Conservation (phyloP, 2,329 filamentous ascomycete species). For the Aspergillus spinulosporus region DNA sequence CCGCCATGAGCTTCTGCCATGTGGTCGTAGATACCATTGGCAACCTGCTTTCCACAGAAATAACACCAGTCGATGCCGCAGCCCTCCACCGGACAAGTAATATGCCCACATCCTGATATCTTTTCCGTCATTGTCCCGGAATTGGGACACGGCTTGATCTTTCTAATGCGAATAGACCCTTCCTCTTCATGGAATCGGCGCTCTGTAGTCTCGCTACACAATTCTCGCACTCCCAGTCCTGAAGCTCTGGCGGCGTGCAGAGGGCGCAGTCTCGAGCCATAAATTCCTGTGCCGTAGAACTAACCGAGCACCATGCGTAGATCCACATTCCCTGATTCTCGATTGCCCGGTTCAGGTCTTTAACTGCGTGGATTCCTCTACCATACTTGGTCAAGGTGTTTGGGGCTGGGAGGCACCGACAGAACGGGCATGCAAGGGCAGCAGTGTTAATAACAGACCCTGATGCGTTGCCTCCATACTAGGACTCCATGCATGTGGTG, state of each 20-base stretch:
- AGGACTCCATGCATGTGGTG: constrained; percentile 40
- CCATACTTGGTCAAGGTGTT: constrained; percentile 38
- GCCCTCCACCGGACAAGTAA: constrained; percentile 33
- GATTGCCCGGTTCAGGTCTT: constrained; percentile 43
- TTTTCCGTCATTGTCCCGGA: constrained; percentile 43
- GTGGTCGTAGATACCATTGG: constrained; percentile 16
- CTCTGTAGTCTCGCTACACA: constrained; percentile 30
- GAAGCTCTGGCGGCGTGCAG: constrained; percentile 41
- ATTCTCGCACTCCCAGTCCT: constrained; percentile 46
- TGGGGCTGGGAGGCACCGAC: constrained; percentile 46
- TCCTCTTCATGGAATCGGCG: neutral
- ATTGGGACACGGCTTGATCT: constrained; percentile 38
- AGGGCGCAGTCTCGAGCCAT: constrained; percentile 49
- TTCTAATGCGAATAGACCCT: neutral
- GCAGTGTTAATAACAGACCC: constrained; percentile 51
- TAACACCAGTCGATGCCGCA: constrained; percentile 22
- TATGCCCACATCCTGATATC: constrained; percentile 44
- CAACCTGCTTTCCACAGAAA: constrained; percentile 17
- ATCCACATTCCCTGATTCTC: constrained; percentile 47
- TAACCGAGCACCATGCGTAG: constrained; percentile 52
- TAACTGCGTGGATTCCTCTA: constrained; percentile 41
- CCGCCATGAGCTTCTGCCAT: constrained; percentile 16
- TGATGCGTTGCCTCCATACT: constrained; percentile 51
- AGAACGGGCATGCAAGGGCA: constrained; percentile 54
- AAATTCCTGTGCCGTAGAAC: constrained; percentile 45